Base-by-base conservation (phyloP, 108 stramenopile species). In the Fragilaria radians region DNA sequence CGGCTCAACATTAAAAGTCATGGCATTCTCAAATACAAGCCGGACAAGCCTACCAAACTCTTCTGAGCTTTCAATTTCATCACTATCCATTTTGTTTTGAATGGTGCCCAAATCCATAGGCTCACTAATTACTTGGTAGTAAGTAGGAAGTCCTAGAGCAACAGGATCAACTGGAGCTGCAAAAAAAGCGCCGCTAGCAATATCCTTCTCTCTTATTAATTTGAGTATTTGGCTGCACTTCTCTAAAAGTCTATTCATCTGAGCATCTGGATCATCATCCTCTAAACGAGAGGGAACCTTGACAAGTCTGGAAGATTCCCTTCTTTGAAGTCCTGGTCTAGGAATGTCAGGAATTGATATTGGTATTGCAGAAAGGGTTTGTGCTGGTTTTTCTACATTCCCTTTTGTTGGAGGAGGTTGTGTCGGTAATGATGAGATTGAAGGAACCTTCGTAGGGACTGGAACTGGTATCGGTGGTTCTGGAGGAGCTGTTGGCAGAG, bases 101-200 rank as follows among this genome's bases (percentile, higher is more conserved):
- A 95, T 76, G 3, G 98, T 97, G 23, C 90, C 86, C 32, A 99
- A 60, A 79, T 99, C 98, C 98, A 99, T 99, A 22, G 98, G 96
- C 22, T 88, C 71, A 23, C 65, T 78, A 48, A 95, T 85, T 9
- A 93, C 71, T 50, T 96, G 93, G 62, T 73, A 70, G 65, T 99
- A 99, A 32, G 93, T 95, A 0, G 95, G 96, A 45, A 99, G 82
- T 9, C 77, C 75, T 11, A 95, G 86, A 9, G 90, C 88, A 19
- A 96, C 78, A 3, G 95, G 95, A 72, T 99, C 98, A 2, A 99
- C 98, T 42, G 96, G 96, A 51, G 79, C 59, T 17, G 69, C 67
- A 52, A 93, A 93, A 58, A 87, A 82, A n/a, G 72, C 72, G 21
- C 83, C 83, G 21, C 59, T 27, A 7, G 75, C 71, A 1, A 64